phyloP scores from a whole-genome alignment of 2,329 filamentous ascomycete genomes.

The Chaetomiaceae sp. region DNA sequence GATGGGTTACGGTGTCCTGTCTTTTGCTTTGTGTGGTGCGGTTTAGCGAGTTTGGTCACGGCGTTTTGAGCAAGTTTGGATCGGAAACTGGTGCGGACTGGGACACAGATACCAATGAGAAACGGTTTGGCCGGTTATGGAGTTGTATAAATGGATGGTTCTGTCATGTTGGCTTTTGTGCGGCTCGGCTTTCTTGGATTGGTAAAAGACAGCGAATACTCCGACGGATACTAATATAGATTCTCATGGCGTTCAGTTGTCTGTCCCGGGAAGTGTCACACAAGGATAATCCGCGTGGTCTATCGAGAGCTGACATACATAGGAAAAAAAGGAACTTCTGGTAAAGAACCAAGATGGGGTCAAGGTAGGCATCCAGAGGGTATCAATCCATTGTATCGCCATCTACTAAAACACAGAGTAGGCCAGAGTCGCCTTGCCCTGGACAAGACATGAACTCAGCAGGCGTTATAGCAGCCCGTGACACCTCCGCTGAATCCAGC shows the following conservation, averaged over 20 bases:
- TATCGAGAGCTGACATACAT: too few species aligned
- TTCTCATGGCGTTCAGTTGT: too few species aligned
- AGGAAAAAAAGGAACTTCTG: too few species aligned
- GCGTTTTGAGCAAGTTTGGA: neutral
- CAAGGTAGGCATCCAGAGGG: neutral
- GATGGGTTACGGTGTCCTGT: neutral
- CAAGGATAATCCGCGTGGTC: too few species aligned
- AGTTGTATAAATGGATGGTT: neutral
- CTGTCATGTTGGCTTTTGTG: neutral
- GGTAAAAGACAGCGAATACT: too few species aligned
- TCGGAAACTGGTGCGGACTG: neutral
- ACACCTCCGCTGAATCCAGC: too few species aligned
- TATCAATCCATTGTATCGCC: neutral
- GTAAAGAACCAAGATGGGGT: neutral
- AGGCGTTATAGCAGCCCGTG: too few species aligned
- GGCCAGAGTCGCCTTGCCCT: neutral
- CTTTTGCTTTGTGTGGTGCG: neutral
- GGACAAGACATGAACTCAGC: too few species aligned
- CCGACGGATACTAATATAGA: too few species aligned
- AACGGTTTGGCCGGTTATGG: neutral
- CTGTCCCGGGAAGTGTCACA: too few species aligned
- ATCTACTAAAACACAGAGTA: too few species aligned
- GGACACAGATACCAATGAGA: conserved; percentile 2
- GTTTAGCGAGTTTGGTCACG: neutral
- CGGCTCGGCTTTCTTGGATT: neutral